Evolutionary conservation across 78 protist genomes (phyloP), one percentile per base, ranked within the genome.

Genomic region (Speleostelium caveatum): DNA sequence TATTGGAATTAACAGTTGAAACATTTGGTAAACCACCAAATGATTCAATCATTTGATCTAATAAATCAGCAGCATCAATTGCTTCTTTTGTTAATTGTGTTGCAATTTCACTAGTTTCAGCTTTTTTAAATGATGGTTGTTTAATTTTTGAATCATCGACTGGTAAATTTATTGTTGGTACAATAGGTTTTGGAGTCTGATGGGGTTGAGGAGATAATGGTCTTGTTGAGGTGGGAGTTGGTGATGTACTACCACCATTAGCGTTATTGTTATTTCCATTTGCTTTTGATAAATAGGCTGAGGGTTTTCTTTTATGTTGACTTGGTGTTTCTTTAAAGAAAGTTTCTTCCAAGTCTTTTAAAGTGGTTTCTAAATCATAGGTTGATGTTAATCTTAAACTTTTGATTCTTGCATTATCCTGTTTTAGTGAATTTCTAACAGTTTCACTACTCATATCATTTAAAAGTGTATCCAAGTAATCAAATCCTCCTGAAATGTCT

Each of bases 31-130:
- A 17, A 53, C 75, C 75, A 28, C 91, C 91, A 69, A 83, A 83
- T 3, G 91, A 83, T 17, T 69, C 74, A 63, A 83, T 83, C 91
- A 83, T 83, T 59, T 83, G 78, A 45, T 83, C 91, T 19, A 83
- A 59, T 41, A 71, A n/a, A 59, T 83, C 91, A 3, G 91, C 91
- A 7, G 68, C 79, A 32, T 67, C 77, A 41, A 83, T 83, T 12
- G 91, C 91, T 63, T 83, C 91, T 39, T 63, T 67, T 5, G 91
- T 69, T 7, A 83, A 30, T 33, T 63, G 41, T 6, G 51, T 30
- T 26, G 73, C 75, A 19, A 45, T 78, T 32, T 78, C 75, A 38
- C 69, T 41, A 60, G 71, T 24, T 14, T 21, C 53, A 14, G 53
- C 39, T 55, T 38, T 62, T 33, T 63, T 60, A 26, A 49, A 60